Evolutionary conservation across 148 eudicot species (phyloP), one percentile per base, ranked within the genome.

Genomic region (Selenicereus undatus): DNA sequence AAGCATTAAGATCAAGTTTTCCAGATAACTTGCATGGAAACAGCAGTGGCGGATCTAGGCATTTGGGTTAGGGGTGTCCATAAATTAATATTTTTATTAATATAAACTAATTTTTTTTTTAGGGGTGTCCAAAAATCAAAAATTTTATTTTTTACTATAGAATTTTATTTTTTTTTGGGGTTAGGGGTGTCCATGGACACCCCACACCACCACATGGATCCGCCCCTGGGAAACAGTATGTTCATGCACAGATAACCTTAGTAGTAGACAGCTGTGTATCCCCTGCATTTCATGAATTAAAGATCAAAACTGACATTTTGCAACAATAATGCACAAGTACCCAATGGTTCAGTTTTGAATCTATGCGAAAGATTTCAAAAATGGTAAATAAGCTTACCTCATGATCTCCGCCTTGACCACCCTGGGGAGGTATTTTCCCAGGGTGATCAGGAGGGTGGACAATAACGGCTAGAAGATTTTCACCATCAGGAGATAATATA

Each of bases 381-480:
- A n/a, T 58, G 73, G 11, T 17, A 79, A 13, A 50, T 30, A 24
- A 79, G n/a, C 69, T n/a, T 68, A 92, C 99, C 98, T 93, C 95
- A 77, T 95, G 99, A 87, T 95, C 99, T 80, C 99, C 99, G 58
- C 99, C 99, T 86, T 96, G 99, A 70, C 99, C 99, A 35, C 99
- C 99, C 54, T 88, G 72, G 16, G 93, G 85, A 30, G 98, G 99
- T 75, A 96, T 96, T 78, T 22, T 89, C 35, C 99, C 99, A 62
- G 99, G 99, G 84, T 96, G 95, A 86, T 96, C 99, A 85, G 99
- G 99, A 84, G 99, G 99, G 81, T 93, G 82, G 88, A 96, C 94
- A 62, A 96, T 82, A 80, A 96, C 98, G 79, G 98, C 99, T 78
- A 96, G 88, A 79, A 96, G 84, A 85, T 96, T 96, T 81, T 89